Base-by-base conservation (phyloP, 2,329 filamentous ascomycete genomes). In the Helminthosporium solani region DNA sequence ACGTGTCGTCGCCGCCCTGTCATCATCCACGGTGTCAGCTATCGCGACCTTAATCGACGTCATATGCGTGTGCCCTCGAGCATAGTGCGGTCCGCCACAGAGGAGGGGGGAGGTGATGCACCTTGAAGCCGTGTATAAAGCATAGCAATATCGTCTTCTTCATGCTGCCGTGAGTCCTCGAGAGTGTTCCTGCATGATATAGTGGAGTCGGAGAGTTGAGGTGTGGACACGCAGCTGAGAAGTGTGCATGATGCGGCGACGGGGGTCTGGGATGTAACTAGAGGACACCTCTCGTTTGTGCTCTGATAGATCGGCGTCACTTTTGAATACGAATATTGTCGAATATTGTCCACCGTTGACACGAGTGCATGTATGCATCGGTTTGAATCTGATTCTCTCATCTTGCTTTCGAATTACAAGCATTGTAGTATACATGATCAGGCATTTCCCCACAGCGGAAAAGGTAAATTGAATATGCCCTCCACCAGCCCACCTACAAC, bases 71-170 rank as follows among this genome's bases (percentile, higher is more conserved):
- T 9, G 36, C 23, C n/a, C n/a, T n/a, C n/a, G 11, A 14, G 18
- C 7, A 33, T 11, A 36, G 37, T 30, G 6, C 40, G 44, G 49
- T 45, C 41, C 3, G 8, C 15, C 11, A 20, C 18, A 15, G 18
- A 33, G 14, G 11, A 34, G 15, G 23, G 44, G 2, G 19, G 9
- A 18, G 19, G 37, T 7, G 46, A n/a, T 60, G 33, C 62, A 84
- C 82, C 79, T 94, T 90, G 81, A 95, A 95, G 66, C 89, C 89
- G 70, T 95, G 89, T 50, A 94, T 88, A 70, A 94, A 94, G 65
- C 87, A 88, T 49, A 95, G 74, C 31, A 95, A 72, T 30, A 95
- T 73, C 47, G 87, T 94, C 74, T 88, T 90, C 76, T 86, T 87
- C 81, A 85, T 85, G 49, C 71, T 81, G 62, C 14, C 33, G 33